Base-by-base conservation (phyloP, 2,329 filamentous ascomycete genomes). In the Xylaria hypoxylon region DNA sequence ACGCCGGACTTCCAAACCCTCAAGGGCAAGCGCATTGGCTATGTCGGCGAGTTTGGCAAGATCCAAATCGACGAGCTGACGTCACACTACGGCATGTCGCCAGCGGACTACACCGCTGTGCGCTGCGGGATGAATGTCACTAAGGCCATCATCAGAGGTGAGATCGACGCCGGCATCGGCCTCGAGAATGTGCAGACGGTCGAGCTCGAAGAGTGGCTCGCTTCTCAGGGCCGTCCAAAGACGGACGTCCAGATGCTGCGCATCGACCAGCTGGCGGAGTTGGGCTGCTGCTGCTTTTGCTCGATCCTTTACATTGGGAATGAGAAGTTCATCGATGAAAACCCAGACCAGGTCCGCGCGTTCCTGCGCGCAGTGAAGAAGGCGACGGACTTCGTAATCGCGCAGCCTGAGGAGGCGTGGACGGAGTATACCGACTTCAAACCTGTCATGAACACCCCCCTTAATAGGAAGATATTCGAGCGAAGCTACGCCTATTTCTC, bases 141-240 rank as follows among this genome's bases (percentile, higher is more conserved):
- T 77, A 90, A 90, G 77, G 90, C 90, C 72, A 92, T 93, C 79
- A 92, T 91, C 78, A 83, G 86, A 65, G 90, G 90, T 71, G 84
- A 85, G 44, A 92, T 93, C 71, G 89, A 93, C 75, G 91, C 91
- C 19, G 91, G 91, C 40, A 86, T 92, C 74, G 91, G 91, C 19
- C 87, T 94, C 5, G 91, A 93, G 79, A 94, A 94, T 75, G 91
- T 93, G 6, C 91, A 94, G 79, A 93, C 93, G 91, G 91, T 93
- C 48, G 91, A 93, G 79, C 84, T 94, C 1, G 90, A 91, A 77
- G 90, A 92, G 75, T 93, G 90, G 91, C 88, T 93, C 22, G 84
- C 83, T 0, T 68, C 76, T 0, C 89, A 92, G 76, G 84, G 84
- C 71, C 89, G 90, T 1, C 85, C 87, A 65, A 86, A 85, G 76